Base-by-base conservation (phyloP, 2,329 filamentous ascomycete species). In the Colletotrichum spaethianum region DNA sequence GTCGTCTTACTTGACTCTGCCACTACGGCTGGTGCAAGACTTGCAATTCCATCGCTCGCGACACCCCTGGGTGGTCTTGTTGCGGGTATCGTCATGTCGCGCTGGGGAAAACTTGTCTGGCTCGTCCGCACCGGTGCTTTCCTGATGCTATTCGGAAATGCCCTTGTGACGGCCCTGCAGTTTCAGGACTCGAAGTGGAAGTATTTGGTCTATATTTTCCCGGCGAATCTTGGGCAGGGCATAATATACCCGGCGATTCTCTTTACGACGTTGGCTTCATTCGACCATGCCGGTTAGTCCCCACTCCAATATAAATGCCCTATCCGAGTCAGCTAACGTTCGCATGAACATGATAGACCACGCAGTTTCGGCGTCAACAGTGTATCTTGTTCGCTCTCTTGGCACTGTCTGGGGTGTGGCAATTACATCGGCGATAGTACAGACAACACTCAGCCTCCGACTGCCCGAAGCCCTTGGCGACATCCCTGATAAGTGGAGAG, bases 361-460 rank as follows among this genome's bases (percentile, higher is more conserved):
- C 75, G 89, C 90, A 14, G 89, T 92, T 1, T 88, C 87, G 0
- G 86, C 90, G 2, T 92, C 89, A 1, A 91, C 88, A 0, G 87
- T 91, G 8, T 92, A 92, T 77, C 84, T 92, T 26, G 86, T 92
- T 53, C 87, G 90, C 33, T 92, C 89, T 0, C 80, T 92, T 3
- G 90, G 90, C 2, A 88, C 86, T 0, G 90, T 92, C 20, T 92
- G 89, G 86, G 90, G 90, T 12, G 90, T 92, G 1, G 90, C 90
- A 0, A 82, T 90, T 44, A 89, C 89, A 0, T 90, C 90, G 11
- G 86, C 90, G 8, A 89, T 92, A 55, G 84, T 91, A 42, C 90
- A 92, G 79, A 92, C 89, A 68, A 88, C 87, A 67, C 83, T 92
- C 74, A 88, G 84, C 75, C 80, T 85, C 75, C 83, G 85, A 72